Percentiles rank a stretch among this genome's conserved stretches.
phyloP scores from a whole-genome alignment of 495 filamentous ascomycete genomes.

The Paragyromitra xinjiangensis region DNA sequence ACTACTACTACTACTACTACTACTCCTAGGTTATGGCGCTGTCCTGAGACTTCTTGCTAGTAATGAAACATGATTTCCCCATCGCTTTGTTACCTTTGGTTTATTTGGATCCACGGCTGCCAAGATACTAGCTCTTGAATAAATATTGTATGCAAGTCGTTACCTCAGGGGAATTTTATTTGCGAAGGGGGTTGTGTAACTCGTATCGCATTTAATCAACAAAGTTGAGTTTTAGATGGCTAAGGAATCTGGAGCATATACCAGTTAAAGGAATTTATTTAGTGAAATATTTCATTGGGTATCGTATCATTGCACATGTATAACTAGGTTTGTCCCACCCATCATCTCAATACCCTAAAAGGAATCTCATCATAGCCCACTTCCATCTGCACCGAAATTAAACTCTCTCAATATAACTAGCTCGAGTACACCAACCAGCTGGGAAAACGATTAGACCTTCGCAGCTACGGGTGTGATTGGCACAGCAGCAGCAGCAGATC shows the following conservation, averaged over 20 bases:
- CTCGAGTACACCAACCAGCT: not conserved
- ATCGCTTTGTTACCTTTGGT: too few species aligned
- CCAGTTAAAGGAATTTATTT: not conserved
- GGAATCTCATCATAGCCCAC: too few species aligned
- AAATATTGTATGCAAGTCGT: too few species aligned
- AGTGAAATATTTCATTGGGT: not conserved
- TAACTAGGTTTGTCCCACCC: not conserved
- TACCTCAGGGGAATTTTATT: too few species aligned
- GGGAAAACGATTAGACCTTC: slow-evolving; percentile 9
- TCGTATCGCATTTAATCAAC: not conserved
- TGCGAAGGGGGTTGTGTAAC: too few species aligned
- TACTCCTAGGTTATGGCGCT: too few species aligned
- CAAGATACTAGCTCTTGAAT: too few species aligned
- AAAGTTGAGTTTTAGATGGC: not conserved
- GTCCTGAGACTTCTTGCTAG: too few species aligned
- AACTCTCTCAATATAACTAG: not conserved
- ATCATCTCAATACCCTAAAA: not conserved
- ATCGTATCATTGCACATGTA: not conserved
- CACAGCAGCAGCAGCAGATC: slow-evolving; percentile 16
- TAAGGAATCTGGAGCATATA: not conserved
- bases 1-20: too few species aligned
- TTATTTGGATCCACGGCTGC: too few species aligned
- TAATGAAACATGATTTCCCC: too few species aligned
- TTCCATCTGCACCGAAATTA: not conserved
- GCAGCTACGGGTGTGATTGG: slow-evolving; percentile 27